These are phyloP conservation scores for Albugo candida DNA, from an alignment of 352 stramenopile species.

Conservation along the genomic window DNA sequence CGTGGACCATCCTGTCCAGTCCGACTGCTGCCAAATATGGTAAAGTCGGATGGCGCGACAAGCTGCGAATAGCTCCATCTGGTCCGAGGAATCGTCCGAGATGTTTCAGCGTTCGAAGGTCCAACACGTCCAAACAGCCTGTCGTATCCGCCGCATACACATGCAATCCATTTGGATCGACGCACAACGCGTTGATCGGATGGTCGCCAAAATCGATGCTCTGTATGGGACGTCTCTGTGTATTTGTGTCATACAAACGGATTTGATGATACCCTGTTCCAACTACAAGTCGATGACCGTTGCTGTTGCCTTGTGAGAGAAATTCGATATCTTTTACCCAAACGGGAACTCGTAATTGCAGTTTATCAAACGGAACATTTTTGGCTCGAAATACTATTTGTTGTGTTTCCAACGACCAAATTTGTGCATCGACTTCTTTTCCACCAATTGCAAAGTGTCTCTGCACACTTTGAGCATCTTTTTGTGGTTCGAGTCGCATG, in stretches of 20 bases:
- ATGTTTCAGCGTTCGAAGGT: conserved; percentile 76
- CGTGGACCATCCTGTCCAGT: conserved; percentile 87
- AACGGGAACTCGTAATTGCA: conserved; percentile 78
- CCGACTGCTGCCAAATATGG: conserved; percentile 81
- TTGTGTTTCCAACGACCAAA: conserved; percentile 73
- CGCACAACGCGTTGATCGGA: conserved; percentile 46
- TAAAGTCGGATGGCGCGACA: conserved; percentile 78
- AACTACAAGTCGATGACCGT: conserved; percentile 46
- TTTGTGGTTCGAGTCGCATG: conserved; percentile 26
- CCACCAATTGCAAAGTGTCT: conserved; percentile 25
- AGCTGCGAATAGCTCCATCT: conserved; percentile 78
- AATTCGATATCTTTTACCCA: conserved; percentile 73
- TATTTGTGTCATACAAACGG: conserved; percentile 77
- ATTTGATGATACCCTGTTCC: conserved; percentile 64
- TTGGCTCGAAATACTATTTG: conserved; percentile 60
- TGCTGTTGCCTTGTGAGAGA: conserved; percentile 32
- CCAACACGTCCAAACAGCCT: conserved; percentile 75
- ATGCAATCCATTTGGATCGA: conserved; percentile 48
- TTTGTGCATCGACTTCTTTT: conserved; percentile 58
- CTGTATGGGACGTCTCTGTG: conserved; percentile 44
- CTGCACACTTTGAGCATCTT: neutral
- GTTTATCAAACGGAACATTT: conserved; percentile 75
- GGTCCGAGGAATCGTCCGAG: conserved; percentile 77
- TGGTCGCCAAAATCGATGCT: conserved; percentile 56
- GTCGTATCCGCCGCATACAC: conserved; percentile 79